Evolutionary conservation across 805 yeast species (phyloP), one percentile per base, ranked within the genome.

Genomic region (Cyberlindnera mississippiensis): DNA sequence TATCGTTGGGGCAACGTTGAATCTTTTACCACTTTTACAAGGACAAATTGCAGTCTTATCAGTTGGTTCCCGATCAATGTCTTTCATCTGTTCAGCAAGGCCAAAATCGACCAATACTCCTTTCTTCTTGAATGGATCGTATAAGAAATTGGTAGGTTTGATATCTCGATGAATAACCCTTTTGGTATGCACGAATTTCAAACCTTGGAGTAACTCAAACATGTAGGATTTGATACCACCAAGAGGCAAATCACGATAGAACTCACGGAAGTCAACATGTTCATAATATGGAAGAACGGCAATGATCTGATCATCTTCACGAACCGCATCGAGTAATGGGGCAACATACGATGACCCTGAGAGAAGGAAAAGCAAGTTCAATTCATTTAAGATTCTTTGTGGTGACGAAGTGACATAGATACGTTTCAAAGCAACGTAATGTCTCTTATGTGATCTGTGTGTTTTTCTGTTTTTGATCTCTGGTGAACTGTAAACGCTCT

Each of bases 371-470:
- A 93, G 70, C 35, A 93, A 66, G 49, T 82, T 82, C 49, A 93
- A 73, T 62, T 93, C 99, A 60, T 90, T 90, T 53, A 77, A 80
- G 33, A 93, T 91, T 62, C 99, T 75, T 48, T 79, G 82, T 0
- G 98, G 97, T 7, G 97, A 88, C 1, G 96, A 86, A 0, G 99
- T 93, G 16, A 90, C 98, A 61, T 91, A 90, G 35, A 93, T 88
- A 56, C 93, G 78, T 60, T 93, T 93, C 51, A 93, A 69, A 2
- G 99, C 99, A 43, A 93, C 98, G 38, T 59, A 64, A 27, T 57
- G 56, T 28, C 57, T 45, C 19, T 45, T 46, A 12, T 29, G 10
- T 5, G 19, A 35, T 6, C 35, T 29, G n/a, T 70, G 60, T 44
- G 53, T 51, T 19, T 58, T 59, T n/a, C 39, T 34, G 22, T 42